phyloP scores from a whole-genome alignment of 352 stramenopile genomes.

The Globisporangium lucens region DNA sequence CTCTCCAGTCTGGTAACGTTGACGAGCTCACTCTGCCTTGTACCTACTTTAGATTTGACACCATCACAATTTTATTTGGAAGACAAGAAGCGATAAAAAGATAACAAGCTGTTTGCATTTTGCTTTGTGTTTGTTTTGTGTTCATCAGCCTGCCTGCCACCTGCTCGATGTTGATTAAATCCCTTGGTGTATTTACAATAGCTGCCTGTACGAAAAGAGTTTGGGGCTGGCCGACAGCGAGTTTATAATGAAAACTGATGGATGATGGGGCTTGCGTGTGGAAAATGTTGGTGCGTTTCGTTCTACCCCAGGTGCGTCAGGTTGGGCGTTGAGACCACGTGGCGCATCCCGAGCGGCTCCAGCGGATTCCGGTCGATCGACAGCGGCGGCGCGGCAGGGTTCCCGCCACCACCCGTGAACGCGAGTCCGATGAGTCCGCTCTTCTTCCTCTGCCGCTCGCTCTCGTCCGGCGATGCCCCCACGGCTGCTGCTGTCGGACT shows the following conservation, averaged over 20 bases:
- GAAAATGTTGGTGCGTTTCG: too few species aligned
- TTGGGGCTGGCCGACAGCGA: neutral
- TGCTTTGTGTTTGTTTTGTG: neutral
- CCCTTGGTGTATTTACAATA: neutral
- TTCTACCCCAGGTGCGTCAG: constrained; percentile 35
- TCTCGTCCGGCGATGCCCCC: neutral
- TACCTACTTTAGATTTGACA: constrained; percentile 12
- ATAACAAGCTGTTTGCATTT: constrained; percentile 20
- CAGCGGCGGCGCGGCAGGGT: constrained; percentile 24
- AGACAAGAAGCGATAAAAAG: constrained; percentile 20
- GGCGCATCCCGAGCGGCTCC: constrained; percentile 37
- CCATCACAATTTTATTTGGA: constrained; percentile 7
- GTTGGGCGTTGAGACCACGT: constrained; percentile 62
- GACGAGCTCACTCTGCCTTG: neutral
- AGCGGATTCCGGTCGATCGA: constrained; percentile 22
- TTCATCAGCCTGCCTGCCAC: neutral
- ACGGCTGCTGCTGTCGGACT: neutral
- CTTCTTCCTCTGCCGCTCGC: neutral
- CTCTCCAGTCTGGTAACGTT: neutral
- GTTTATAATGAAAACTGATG: constrained; percentile 10
- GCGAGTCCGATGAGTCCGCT: neutral
- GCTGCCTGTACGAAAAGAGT: neutral
- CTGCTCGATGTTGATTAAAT: neutral
- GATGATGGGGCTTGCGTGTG: neutral
- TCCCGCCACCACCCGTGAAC: constrained; percentile 15